Percentiles rank a stretch among this genome's conserved stretches.
Conservation (phyloP, 2,329 filamentous ascomycete species). For the Colletotrichum godetiae region DNA sequence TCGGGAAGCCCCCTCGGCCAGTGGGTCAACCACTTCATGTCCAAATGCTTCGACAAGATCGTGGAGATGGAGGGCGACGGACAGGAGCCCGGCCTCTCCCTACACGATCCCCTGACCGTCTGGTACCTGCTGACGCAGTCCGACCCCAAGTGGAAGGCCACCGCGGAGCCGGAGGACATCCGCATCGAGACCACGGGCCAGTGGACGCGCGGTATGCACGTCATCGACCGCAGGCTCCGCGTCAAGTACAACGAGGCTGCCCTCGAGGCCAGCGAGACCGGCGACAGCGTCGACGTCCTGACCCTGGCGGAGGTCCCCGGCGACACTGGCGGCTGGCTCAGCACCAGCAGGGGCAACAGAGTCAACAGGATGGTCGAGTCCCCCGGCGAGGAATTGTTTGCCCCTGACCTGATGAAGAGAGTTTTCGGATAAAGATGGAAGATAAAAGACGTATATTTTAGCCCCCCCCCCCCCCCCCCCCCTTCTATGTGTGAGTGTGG, state of each 20-base stretch:
- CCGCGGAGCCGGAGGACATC: constrained; percentile 78
- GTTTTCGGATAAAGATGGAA: constrained; percentile 64
- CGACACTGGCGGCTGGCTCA: constrained; percentile 83
- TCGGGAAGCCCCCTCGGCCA: constrained; percentile 77
- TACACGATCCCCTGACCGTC: constrained; percentile 83
- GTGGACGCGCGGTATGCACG: constrained; percentile 93
- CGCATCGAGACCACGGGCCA: constrained; percentile 90
- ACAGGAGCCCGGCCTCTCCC: constrained; percentile 68
- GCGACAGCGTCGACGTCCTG: constrained; percentile 50
- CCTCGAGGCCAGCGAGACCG: constrained; percentile 42
- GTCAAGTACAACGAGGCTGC: constrained; percentile 61
- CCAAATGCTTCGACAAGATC: constrained; percentile 77
- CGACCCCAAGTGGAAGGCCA: constrained; percentile 67
- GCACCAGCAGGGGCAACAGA: constrained; percentile 78
- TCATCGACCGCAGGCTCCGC: constrained; percentile 78
- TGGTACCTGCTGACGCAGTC: constrained; percentile 79
- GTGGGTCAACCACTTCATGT: constrained; percentile 80
- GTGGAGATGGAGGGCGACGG: constrained; percentile 69
- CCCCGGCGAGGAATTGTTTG: constrained; percentile 77
- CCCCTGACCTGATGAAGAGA: constrained; percentile 71
- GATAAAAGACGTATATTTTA: neutral
- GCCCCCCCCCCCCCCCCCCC: no score
- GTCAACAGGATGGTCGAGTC: constrained; percentile 78
- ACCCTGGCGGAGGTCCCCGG: constrained; percentile 67
- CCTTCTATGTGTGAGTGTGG: constrained; percentile 1